A percentile compares a stretch with the other conserved stretches of the same genome.
Conservation (phyloP, 2,329 filamentous ascomycete genomes). For the Teratosphaeria epicoccoides region DNA sequence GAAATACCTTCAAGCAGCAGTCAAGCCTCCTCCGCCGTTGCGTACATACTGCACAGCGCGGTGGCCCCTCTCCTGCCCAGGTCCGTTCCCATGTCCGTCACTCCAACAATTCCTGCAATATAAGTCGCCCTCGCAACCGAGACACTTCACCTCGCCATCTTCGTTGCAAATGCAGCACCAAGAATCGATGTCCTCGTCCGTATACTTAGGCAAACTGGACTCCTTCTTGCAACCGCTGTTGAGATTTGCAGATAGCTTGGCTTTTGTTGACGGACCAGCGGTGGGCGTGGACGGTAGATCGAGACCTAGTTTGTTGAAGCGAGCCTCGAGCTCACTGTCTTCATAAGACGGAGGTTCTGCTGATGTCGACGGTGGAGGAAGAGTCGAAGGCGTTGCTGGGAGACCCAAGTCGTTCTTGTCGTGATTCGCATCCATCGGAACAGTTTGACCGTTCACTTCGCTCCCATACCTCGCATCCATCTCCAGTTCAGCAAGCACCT, state of each 20-base stretch:
- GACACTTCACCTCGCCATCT: constrained; percentile 61
- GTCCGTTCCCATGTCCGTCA: constrained; percentile 64
- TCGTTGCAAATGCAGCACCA: constrained; percentile 81
- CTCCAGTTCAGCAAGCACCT: constrained; percentile 37
- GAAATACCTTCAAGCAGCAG: constrained; percentile 5
- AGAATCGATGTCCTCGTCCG: constrained; percentile 60
- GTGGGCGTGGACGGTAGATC: constrained; percentile 39
- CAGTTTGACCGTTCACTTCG: not conserved
- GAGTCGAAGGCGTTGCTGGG: constrained; percentile 23
- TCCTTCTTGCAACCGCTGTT: constrained; percentile 16
- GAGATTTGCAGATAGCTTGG: constrained; percentile 5
- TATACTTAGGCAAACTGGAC: constrained; percentile 32
- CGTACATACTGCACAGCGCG: constrained; percentile 41
- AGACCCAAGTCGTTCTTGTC: constrained; percentile 12
- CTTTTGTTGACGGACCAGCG: constrained; percentile 27
- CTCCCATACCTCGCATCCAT: constrained; percentile 32
- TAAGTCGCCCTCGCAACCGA: constrained; percentile 59
- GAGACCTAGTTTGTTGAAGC: constrained; percentile 35
- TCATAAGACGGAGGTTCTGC: constrained; percentile 20
- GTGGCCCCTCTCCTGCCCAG: constrained; percentile 61
- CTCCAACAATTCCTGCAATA: constrained; percentile 73
- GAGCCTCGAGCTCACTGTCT: constrained; percentile 36
- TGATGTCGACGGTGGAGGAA: constrained; percentile 8
- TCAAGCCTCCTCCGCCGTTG: constrained; percentile 5
- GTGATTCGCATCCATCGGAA: constrained; percentile 4